A percentile compares a stretch with the other conserved stretches of the same genome.
These are phyloP conservation scores for Sechiopsis laciniata DNA, from an alignment of 306 rosid genomes.

Conservation along the genomic window DNA sequence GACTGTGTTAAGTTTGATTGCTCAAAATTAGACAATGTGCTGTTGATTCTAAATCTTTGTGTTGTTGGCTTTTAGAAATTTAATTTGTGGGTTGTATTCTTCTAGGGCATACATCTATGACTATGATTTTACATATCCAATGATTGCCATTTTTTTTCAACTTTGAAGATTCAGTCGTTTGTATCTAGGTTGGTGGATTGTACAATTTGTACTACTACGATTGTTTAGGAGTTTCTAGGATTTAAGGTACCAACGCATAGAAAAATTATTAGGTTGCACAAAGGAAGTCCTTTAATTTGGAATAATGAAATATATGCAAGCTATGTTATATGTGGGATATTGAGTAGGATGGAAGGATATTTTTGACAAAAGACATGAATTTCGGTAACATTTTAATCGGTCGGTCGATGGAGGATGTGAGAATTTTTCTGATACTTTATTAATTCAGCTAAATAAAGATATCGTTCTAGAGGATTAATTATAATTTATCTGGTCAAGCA, in stretches of 20 bases:
- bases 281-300: not conserved
- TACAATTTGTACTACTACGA: not conserved
- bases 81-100: not conserved
- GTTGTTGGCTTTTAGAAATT: conserved; percentile 2
- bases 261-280: not conserved
- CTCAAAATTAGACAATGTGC: not conserved
- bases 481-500: not conserved
- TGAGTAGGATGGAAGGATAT: not conserved
- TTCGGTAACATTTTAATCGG: not conserved
- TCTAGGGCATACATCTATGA: not conserved
- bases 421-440: not conserved
- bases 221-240: not conserved
- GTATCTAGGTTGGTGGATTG: not conserved
- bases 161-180: not conserved
- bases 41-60: conserved; percentile 9
- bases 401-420: not conserved
- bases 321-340: not conserved
- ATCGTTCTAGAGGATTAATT: not conserved
- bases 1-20: not conserved
- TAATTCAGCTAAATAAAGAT: not conserved
- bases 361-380: not conserved
- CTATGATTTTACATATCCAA: too few species aligned
- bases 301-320: not conserved
- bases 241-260: not conserved
- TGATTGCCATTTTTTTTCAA: not conserved